Evolutionary conservation across 2,329 filamentous ascomycete genomes (phyloP).

Genomic region (Talaromyces islandicus): DNA sequence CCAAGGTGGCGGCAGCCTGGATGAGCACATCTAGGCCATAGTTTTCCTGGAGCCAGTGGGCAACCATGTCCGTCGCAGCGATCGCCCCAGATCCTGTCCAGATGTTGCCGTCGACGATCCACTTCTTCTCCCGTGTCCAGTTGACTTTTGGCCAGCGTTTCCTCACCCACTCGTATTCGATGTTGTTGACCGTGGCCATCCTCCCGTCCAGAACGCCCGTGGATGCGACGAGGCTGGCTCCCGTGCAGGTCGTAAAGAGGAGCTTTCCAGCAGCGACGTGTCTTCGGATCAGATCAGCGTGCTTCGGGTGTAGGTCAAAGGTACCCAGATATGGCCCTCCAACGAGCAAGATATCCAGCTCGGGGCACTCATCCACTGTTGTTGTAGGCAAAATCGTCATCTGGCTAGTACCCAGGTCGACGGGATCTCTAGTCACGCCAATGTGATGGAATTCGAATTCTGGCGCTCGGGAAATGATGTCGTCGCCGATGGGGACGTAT

Average conservation of each 20-base stretch:
- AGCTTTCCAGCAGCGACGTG: constrained; percentile 33
- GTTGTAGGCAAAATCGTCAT: constrained; percentile 23
- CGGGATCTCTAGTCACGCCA: constrained; percentile 24
- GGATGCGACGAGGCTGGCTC: constrained; percentile 14
- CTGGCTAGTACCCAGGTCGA: constrained; percentile 16
- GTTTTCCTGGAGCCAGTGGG: constrained; percentile 35
- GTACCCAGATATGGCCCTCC: constrained; percentile 24
- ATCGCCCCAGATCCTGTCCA: constrained; percentile 44
- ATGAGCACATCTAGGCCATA: constrained; percentile 25
- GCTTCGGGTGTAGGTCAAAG: constrained; percentile 24
- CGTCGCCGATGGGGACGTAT: constrained; percentile 15
- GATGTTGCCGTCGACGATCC: constrained; percentile 41
- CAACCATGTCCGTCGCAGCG: constrained; percentile 43
- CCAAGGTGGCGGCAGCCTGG: constrained; percentile 19
- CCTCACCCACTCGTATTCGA: constrained; percentile 22
- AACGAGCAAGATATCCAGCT: constrained; percentile 33
- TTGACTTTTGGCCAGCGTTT: constrained; percentile 35
- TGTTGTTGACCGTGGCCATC: constrained; percentile 40
- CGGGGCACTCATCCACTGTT: constrained; percentile 30
- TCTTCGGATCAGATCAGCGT: constrained; percentile 25
- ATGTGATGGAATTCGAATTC: constrained; percentile 32
- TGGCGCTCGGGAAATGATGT: constrained; percentile 18
- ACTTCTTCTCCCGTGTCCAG: constrained; percentile 41
- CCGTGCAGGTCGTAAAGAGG: constrained; percentile 17
- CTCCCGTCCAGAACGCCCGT: constrained; percentile 39